phyloP scores from a whole-genome alignment of 176 grass and related monocot species.

The Cenchrus purpureus region DNA sequence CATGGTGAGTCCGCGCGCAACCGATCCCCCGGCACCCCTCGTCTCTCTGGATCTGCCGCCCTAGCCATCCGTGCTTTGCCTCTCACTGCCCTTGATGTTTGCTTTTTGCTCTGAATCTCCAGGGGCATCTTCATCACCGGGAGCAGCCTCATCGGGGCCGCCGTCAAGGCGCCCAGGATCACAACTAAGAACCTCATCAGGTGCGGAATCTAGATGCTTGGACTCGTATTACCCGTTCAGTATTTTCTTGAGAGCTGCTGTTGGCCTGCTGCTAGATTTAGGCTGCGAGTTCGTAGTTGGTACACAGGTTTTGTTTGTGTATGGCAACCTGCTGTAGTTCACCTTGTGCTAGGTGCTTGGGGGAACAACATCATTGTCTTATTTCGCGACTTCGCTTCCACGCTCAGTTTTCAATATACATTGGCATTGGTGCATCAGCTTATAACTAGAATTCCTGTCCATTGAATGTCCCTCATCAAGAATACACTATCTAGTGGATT shows the following conservation, averaged over 20 bases:
- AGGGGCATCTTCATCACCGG: slow-evolving; percentile 99
- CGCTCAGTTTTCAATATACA: background rate
- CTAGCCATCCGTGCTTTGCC: background rate
- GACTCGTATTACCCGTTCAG: background rate
- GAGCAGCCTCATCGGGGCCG: slow-evolving; percentile 93
- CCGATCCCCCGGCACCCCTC: too few species aligned
- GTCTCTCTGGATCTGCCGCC: slow-evolving; percentile 21
- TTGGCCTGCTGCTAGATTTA: slow-evolving; percentile 12
- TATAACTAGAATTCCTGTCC: background rate
- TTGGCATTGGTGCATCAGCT: background rate
- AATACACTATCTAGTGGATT: background rate
- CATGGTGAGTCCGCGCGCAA: slow-evolving; percentile 55
- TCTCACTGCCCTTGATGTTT: slow-evolving; percentile 10
- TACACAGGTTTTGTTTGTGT: background rate
- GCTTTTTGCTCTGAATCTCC: background rate
- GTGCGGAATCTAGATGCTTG: slow-evolving; percentile 33
- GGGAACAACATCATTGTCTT: background rate
- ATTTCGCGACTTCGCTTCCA: background rate
- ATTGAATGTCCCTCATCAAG: background rate
- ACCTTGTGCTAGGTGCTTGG: background rate
- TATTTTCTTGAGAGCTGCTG: background rate
- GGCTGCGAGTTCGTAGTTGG: background rate
- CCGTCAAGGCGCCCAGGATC: slow-evolving; percentile 97
- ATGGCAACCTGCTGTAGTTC: background rate
- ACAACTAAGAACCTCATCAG: slow-evolving; percentile 99